A percentile compares a stretch with the other conserved stretches of the same genome.
These are phyloP conservation scores for Amylocarpus encephaloides DNA, from an alignment of 2,329 filamentous ascomycete species.

Conservation along the genomic window DNA sequence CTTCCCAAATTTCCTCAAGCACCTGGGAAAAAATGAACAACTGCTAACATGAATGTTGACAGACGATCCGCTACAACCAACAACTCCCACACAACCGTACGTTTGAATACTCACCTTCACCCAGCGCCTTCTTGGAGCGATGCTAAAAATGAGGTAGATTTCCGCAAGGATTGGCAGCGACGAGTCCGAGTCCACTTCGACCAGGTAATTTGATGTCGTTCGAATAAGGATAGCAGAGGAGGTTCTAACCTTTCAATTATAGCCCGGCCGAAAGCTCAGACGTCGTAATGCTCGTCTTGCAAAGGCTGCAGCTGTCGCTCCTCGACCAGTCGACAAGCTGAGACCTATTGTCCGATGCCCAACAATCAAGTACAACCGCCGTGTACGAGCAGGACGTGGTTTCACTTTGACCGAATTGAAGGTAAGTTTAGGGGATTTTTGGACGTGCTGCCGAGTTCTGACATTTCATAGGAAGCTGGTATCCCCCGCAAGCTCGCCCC, in stretches of 20 bases:
- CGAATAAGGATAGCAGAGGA: conserved; percentile 19
- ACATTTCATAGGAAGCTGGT: conserved; percentile 68
- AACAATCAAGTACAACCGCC: conserved; percentile 98
- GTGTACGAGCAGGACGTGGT: conserved; percentile 90
- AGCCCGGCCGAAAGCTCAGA: conserved; percentile 95
- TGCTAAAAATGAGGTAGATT: conserved; percentile 55
- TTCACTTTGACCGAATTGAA: conserved; percentile 98
- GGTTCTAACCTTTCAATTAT: conserved; percentile 32
- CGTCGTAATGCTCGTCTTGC: conserved; percentile 85
- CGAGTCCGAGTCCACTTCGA: conserved; percentile 99
- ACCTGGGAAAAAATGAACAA: too few species aligned
- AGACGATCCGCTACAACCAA: conserved; percentile 99
- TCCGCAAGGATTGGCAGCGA: conserved; percentile 99
- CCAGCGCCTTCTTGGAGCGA: conserved; percentile 22
- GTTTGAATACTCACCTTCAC: conserved; percentile 36
- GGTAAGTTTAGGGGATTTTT: conserved; percentile 48
- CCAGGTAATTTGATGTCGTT: conserved; percentile 63
- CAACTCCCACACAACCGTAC: conserved; percentile 93
- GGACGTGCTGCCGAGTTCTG: conserved; percentile 8
- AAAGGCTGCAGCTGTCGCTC: conserved; percentile 93
- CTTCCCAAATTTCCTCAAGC: too few species aligned
- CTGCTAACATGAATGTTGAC: too few species aligned
- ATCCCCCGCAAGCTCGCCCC: conserved; percentile 90
- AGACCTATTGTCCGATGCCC: conserved; percentile 96
- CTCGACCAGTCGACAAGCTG: conserved; percentile 94